Base-by-base conservation (phyloP, 257 asterid genomes). In the Catharanthus roseus region DNA sequence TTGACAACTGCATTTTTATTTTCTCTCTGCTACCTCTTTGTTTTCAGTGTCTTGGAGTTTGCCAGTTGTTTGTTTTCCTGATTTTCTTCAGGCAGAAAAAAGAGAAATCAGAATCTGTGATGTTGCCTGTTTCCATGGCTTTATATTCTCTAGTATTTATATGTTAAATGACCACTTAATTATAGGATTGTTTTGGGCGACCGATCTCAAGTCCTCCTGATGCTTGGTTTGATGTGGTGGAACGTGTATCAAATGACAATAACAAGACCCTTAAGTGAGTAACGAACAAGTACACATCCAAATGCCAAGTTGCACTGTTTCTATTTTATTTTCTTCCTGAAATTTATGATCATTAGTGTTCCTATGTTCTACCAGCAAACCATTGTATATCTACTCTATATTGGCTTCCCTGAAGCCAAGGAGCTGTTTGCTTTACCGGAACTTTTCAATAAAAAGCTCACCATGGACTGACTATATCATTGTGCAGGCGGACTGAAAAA, bases 211-310 rank as follows among this genome's bases (percentile, higher is more conserved):
- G 99, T 77, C 83, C 97, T 77, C 99, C 99, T 21, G 99, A 95
- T 95, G 90, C 99, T 84, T 95, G 99, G 99, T 83, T 95, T 71
- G 99, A 95, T 84, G 85, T 95, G 85, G 98, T 95, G 83, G 97
- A 91, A 85, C 99, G 99, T 73, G 75, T 91, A 64, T 95, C 99
- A 60, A 76, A 88, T 36, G 97, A 95, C 82, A 86, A 87, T 74
- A 95, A 95, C 88, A 95, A 91, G 83, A 95, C 97, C 5, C 80
- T 95, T 38, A 80, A 89, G 97, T 95, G 78, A 84, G 89, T 79
- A 53, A 65, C n/a, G n/a, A n/a, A n/a, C 61, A 33, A 21, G 50
- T 67, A 41, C 28, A 38, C 51, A 18, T 72, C 24, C 11, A 13
- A 41, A 28, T 6, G 24, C 13, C 44, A 16, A 77, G 54, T 16